These are phyloP conservation scores for Lachnellula hyalina DNA, from an alignment of 2,329 filamentous ascomycete species.

Conservation along the genomic window DNA sequence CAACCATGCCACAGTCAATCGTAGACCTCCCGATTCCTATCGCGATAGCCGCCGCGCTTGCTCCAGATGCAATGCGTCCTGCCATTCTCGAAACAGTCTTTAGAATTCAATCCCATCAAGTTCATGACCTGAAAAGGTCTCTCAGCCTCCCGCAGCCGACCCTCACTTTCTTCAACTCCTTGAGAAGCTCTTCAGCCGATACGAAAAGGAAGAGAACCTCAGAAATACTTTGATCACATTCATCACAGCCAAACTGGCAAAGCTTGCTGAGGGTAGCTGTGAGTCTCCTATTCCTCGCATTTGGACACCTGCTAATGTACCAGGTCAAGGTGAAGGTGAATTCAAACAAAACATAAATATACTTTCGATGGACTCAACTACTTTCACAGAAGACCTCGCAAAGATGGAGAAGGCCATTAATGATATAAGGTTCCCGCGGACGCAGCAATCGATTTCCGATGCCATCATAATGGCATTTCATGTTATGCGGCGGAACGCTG, in stretches of 20 bases:
- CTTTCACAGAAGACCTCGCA: background rate
- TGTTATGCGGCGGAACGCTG: background rate
- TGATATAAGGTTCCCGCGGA: background rate
- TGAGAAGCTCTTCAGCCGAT: background rate
- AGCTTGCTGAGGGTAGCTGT: background rate
- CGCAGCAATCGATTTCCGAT: background rate
- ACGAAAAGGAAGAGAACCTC: background rate
- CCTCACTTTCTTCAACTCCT: background rate
- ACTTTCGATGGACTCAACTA: background rate
- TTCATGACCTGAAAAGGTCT: background rate
- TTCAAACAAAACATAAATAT: background rate
- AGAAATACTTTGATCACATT: background rate
- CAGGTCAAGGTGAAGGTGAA: background rate
- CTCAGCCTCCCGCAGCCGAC: background rate
- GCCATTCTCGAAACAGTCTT: background rate
- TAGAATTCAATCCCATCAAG: background rate
- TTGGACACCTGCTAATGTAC: background rate
- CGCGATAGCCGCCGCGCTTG: background rate
- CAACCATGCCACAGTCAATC: background rate
- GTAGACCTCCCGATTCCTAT: background rate
- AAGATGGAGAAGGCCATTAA: background rate
- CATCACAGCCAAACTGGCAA: background rate
- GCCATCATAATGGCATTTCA: background rate
- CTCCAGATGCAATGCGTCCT: background rate
- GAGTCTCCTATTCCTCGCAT: background rate